phyloP scores from a whole-genome alignment of 306 rosid species.

The Cicer yamashitae region DNA sequence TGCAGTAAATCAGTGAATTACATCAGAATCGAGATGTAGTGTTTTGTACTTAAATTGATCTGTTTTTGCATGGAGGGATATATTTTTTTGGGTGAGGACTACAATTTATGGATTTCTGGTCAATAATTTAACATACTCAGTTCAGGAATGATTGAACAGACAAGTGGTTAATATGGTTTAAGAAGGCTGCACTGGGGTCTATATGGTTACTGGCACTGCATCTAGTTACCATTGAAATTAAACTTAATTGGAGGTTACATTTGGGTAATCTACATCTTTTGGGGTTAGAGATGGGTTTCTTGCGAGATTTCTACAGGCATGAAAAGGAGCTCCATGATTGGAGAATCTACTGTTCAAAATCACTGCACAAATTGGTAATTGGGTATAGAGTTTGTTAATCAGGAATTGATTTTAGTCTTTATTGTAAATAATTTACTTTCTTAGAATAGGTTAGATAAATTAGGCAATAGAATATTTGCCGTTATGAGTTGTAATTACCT shows the following conservation, averaged over 20 bases:
- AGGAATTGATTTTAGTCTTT: too few relatives aligned
- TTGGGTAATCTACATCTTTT: slow-evolving; percentile 18
- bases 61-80: slow-evolving; percentile 13
- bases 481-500: too few relatives aligned
- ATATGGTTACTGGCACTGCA: neutral
- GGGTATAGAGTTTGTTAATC: neutral
- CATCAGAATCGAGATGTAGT: neutral
- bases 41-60: neutral
- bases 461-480: too few relatives aligned
- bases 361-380: neutral
- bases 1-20: neutral
- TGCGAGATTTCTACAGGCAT: neutral
- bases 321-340: slow-evolving; percentile 9
- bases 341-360: slow-evolving; percentile 6
- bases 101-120: neutral
- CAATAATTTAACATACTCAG: neutral
- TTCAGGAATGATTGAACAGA: slow-evolving; percentile 1
- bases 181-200: neutral
- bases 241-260: slow-evolving; percentile 5
- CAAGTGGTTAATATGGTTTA: neutral
- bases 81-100: neutral
- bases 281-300: neutral
- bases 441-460: too few relatives aligned
- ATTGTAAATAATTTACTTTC: too few relatives aligned
- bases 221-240: neutral